phyloP scores from a whole-genome alignment of 176 grass and related monocot species.

The Alopecurus myosuroides region DNA sequence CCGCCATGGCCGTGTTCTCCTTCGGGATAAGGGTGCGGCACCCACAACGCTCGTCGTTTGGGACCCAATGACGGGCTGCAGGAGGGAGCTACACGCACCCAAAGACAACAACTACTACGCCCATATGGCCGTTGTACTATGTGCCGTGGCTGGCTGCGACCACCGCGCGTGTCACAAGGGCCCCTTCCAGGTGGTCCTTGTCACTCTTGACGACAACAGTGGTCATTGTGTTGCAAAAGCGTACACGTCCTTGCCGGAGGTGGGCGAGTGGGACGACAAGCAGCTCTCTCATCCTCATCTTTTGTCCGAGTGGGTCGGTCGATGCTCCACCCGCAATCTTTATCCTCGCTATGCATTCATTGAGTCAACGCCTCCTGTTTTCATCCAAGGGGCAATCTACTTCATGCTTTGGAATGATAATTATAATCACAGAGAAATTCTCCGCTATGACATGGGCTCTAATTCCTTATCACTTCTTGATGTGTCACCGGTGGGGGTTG shows the following conservation, averaged over 20 bases:
- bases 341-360: not conserved
- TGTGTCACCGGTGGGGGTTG: too few species aligned
- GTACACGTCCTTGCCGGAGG: not conserved
- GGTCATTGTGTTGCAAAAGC: not conserved
- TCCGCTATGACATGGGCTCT: not conserved
- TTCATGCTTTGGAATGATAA: not conserved
- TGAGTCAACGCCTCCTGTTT: not conserved
- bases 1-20: conserved; percentile 45
- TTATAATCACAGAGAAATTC: not conserved
- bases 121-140: not conserved
- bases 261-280: not conserved
- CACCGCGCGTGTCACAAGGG: not conserved
- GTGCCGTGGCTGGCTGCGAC: not conserved
- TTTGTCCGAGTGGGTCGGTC: too few species aligned
- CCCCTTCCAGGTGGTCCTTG: not conserved
- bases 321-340: too few species aligned
- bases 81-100: not conserved
- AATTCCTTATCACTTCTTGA: not conserved
- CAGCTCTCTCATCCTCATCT: not conserved
- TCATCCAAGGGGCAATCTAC: not conserved
- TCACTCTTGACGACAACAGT: not conserved
- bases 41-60: not conserved
- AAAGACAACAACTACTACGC: fast-evolving
- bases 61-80: not conserved
- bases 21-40: not conserved